Percentiles rank a stretch among this genome's conserved stretches.
Conservation (phyloP, 306 rosid species). For the Vigna mungo region DNA sequence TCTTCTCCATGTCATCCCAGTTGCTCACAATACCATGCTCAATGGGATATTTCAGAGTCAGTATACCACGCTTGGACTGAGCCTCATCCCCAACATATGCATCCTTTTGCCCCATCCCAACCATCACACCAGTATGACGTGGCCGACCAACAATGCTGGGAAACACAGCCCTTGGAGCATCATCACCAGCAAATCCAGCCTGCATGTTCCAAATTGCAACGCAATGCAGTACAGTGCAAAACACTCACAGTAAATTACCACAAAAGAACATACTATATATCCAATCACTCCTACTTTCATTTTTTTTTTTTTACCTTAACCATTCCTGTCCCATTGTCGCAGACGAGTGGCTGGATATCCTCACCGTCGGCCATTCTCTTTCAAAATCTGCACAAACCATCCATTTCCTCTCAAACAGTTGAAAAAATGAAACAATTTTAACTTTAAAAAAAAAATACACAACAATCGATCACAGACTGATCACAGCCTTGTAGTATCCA, state of each 20-base stretch:
- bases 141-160: constrained; percentile 98
- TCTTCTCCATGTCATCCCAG: constrained; percentile 98
- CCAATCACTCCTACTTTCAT: not conserved
- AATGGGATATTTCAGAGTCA: constrained; percentile 84
- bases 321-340: constrained; percentile 95
- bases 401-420: not conserved
- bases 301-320: constrained; percentile 62
- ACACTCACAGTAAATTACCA: not conserved
- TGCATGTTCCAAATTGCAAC: constrained; percentile 33
- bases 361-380: constrained; percentile 77
- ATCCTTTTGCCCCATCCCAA: constrained; percentile 95
- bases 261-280: not conserved
- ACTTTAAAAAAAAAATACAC: not conserved
- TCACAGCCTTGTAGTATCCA: not conserved
- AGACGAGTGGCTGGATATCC: constrained; percentile 94
- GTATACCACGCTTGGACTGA: constrained; percentile 87
- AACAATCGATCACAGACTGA: not conserved
- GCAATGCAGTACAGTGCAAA: constrained; percentile 11
- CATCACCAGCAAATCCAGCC: constrained; percentile 99
- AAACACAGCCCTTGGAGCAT: constrained; percentile 97
- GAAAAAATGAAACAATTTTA: not conserved
- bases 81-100: constrained; percentile 97
- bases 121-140: constrained; percentile 97
- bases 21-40: constrained; percentile 93
- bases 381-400: constrained; percentile 43